These are phyloP conservation scores for Pseudovirgaria hyperparasitica DNA, from an alignment of 2,329 filamentous ascomycete species.

Conservation along the genomic window DNA sequence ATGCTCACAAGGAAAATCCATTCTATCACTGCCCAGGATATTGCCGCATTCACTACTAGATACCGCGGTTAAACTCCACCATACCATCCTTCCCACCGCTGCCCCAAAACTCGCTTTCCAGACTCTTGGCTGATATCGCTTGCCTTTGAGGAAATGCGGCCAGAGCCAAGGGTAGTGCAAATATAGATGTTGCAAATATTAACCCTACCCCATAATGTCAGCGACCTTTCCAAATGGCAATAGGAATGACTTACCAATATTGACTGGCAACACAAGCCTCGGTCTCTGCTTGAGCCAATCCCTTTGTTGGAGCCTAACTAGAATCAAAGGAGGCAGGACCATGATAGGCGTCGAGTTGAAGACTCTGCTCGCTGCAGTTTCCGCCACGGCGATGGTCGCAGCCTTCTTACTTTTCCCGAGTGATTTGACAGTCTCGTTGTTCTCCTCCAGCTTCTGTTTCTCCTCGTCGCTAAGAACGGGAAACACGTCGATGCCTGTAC, in stretches of 20 bases:
- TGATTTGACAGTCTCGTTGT: constrained; percentile 45
- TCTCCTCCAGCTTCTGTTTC: constrained; percentile 52
- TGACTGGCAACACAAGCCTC: constrained; percentile 65
- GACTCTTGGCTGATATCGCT: constrained; percentile 56
- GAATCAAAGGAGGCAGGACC: constrained; percentile 78
- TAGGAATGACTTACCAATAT: constrained; percentile 48
- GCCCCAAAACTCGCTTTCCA: constrained; percentile 81
- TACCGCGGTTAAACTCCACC: constrained; percentile 95
- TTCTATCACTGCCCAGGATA: no score
- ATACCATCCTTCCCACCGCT: constrained; percentile 65
- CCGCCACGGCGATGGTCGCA: constrained; percentile 76
- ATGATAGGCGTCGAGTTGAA: constrained; percentile 95
- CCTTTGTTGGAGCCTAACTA: constrained; percentile 73
- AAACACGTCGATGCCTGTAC: constrained; percentile 83
- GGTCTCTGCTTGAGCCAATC: constrained; percentile 72
- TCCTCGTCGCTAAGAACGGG: constrained; percentile 63
- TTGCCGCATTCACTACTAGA: constrained; percentile 39
- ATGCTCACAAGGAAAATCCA: no score
- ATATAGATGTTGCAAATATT: constrained; percentile 75
- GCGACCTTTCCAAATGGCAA: neutral
- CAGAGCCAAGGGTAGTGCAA: constrained; percentile 78
- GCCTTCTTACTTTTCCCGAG: constrained; percentile 82
- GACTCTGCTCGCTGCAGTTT: constrained; percentile 84
- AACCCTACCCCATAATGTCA: constrained; percentile 33
- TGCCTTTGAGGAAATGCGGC: constrained; percentile 90